phyloP scores from a whole-genome alignment of 176 grass and related monocot species.

The Zoysia japonica region DNA sequence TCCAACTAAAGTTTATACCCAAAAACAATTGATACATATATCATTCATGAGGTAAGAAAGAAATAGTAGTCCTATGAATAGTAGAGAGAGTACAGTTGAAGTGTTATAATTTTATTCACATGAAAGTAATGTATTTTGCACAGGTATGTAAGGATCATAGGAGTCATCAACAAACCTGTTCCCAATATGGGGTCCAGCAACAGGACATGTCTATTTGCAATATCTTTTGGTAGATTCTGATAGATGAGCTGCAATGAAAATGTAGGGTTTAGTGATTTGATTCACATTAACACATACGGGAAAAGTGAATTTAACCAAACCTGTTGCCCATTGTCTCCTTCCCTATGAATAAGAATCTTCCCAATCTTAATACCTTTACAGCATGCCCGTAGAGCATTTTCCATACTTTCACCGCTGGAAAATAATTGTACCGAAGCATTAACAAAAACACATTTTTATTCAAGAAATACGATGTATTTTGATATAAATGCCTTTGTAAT shows the following conservation, averaged over 20 bases:
- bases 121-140: conserved; percentile 8
- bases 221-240: conserved; percentile 85
- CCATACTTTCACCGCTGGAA: conserved; percentile 93
- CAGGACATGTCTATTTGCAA: conserved; percentile 92
- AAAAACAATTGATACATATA: not conserved
- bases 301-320: conserved; percentile 54
- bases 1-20: not conserved
- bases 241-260: conserved; percentile 80
- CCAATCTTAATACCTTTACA: conserved; percentile 96
- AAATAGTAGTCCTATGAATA: not conserved
- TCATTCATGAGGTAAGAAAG: not conserved
- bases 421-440: conserved; percentile 12
- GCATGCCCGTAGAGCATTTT: conserved; percentile 81
- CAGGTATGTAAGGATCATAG: conserved; percentile 2
- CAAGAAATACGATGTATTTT: not conserved
- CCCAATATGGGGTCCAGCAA: conserved; percentile 94
- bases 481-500: not conserved
- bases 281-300: conserved; percentile 17
- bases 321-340: conserved; percentile 92
- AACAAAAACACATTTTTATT: conserved; percentile 12
- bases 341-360: conserved; percentile 91
- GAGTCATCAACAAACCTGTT: conserved; percentile 70
- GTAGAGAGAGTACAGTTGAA: not conserved
- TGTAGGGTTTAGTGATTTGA: conserved; percentile 38
- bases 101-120: conserved; percentile 16